Evolutionary conservation across 2,329 filamentous ascomycete genomes (phyloP), one percentile per base, ranked within the genome.

Genomic region (Phialocephala sp.): DNA sequence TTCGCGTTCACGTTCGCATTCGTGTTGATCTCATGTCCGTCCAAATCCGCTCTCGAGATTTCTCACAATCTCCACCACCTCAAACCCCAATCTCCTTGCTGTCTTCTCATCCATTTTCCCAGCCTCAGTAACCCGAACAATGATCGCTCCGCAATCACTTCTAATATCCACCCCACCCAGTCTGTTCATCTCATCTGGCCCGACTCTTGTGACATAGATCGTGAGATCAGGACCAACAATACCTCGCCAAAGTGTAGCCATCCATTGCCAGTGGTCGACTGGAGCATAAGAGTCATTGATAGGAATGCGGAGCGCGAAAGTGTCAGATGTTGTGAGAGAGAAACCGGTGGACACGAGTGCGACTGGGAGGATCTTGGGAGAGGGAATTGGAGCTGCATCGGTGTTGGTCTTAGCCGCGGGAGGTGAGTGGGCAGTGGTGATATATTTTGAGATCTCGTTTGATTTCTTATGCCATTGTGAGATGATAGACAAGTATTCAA

Each of bases 221-320:
- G 91, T 91, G 55, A 94, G 80, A 77, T 98, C 94, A 0, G 94
- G 88, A 0, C 91, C 92, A 0, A 94, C 84, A 62, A 92, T 91
- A 11, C 93, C 92, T 11, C 94, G 89, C 94, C 94, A 98, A 24
- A 97, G 85, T 52, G 91, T 94, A 41, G 94, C 94, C 83, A 95
- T 93, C 94, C 94, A 98, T 77, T 96, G 91, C 93, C 94, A 98
- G 79, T 98, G 94, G 73, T 97, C 93, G n/a, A 91, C 85, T 0
- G 91, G 89, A 18, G 88, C 86, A 77, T 96, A 97, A 8, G 85
- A 83, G 75, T 97, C 93, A 20, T 84, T 81, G 70, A 96, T 93
- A 1, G 91, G 90, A 52, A 94, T 88, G 15, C 84, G 82, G 62
- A 86, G 87, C 1, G 93, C 91, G 76, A 90, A 94, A 57, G 84